Percentiles rank a stretch among this genome's conserved stretches.
Conservation (phyloP, 164 flowering plant species). For the Hamamelis virginiana region DNA sequence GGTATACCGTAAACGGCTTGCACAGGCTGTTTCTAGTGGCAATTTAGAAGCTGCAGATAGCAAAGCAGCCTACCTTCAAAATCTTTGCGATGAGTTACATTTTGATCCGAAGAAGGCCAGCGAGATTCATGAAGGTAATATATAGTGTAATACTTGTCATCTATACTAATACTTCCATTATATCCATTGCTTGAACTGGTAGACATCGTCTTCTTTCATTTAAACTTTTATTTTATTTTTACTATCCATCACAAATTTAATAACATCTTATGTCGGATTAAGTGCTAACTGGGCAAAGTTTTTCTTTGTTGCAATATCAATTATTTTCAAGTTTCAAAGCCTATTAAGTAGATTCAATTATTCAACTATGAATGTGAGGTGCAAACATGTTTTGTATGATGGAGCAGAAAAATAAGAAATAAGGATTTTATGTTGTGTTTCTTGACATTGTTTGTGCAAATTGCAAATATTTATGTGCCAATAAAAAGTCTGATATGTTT, state of each 20-base stretch:
- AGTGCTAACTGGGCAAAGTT: not conserved
- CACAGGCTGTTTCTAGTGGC: constrained; percentile 74
- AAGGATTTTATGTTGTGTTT: not conserved
- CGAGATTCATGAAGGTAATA: constrained; percentile 89
- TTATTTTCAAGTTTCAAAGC: not conserved
- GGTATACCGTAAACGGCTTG: constrained; percentile 74
- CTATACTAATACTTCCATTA: not conserved
- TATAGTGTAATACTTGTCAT: not conserved
- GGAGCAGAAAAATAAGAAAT: not conserved
- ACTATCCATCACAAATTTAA: not conserved
- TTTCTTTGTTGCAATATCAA: not conserved
- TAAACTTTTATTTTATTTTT: not conserved
- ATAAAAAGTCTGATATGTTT: constrained; percentile 1
- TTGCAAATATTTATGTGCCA: not conserved
- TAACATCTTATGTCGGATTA: not conserved
- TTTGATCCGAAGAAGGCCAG: constrained; percentile 89
- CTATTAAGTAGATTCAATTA: not conserved
- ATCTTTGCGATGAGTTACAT: constrained; percentile 77
- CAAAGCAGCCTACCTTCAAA: constrained; percentile 93
- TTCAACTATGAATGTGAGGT: not conserved
- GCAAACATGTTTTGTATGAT: not conserved
- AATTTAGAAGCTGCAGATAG: constrained; percentile 76
- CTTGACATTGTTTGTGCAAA: not conserved
- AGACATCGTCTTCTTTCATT: not conserved
- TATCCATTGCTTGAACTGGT: not conserved